phyloP scores from a whole-genome alignment of 176 grass and related monocot genomes.

The Melocanna baccifera region DNA sequence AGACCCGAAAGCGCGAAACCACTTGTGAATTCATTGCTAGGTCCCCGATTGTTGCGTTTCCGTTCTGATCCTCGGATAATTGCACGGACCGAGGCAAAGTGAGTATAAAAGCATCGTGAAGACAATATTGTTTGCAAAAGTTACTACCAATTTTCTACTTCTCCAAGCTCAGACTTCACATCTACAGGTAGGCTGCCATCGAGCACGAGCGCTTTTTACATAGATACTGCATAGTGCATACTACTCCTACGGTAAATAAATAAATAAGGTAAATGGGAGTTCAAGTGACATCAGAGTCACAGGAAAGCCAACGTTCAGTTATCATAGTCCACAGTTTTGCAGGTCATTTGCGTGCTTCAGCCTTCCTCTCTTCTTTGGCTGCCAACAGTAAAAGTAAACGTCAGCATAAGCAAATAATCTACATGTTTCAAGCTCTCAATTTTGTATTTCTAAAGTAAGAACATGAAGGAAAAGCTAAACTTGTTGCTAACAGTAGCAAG shows the following conservation, averaged over 20 bases:
- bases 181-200: not conserved
- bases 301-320: not conserved
- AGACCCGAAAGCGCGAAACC: not conserved
- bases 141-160: not conserved
- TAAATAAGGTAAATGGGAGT: conserved; percentile 1
- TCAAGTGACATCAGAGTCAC: not conserved
- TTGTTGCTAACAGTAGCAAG: not conserved
- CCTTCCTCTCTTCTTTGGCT: conserved; percentile 71
- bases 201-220: not conserved
- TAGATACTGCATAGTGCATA: not conserved
- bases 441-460: not conserved
- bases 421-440: not conserved
- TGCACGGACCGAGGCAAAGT: not conserved
- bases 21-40: not conserved
- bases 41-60: not conserved
- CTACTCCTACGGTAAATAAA: not conserved
- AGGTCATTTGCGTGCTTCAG: conserved; percentile 51
- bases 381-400: conserved; percentile 27
- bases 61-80: not conserved
- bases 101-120: not conserved
- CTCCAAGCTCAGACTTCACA: not conserved
- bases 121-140: not conserved
- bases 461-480: not conserved
- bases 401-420: not conserved
- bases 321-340: not conserved